phyloP scores from a whole-genome alignment of 2,329 filamentous ascomycete genomes.

The Penicillium corylophilum region DNA sequence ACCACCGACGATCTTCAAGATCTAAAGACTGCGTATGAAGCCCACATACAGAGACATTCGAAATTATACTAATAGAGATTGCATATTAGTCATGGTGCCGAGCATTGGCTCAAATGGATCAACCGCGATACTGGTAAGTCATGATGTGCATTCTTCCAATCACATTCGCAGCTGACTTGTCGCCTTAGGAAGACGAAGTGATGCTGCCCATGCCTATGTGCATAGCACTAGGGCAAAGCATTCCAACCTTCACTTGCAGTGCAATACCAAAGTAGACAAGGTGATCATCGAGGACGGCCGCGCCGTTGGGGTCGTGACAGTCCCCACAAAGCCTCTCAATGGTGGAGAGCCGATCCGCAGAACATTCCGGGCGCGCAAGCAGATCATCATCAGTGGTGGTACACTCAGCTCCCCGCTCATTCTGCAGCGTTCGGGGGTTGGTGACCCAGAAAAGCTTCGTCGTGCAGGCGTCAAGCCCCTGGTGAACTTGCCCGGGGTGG shows the following conservation, averaged over 20 bases:
- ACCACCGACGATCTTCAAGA: constrained; percentile 76
- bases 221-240: constrained; percentile 71
- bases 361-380: constrained; percentile 68
- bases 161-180: constrained; percentile 12
- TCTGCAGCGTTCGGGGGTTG: constrained; percentile 72
- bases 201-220: constrained; percentile 75
- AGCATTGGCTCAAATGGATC: constrained; percentile 86
- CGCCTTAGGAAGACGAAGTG: constrained; percentile 68
- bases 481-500: constrained; percentile 70
- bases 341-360: constrained; percentile 53
- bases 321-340: constrained; percentile 68
- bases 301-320: constrained; percentile 69
- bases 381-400: constrained; percentile 70
- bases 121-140: constrained; percentile 57
- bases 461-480: constrained; percentile 67
- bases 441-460: constrained; percentile 69
- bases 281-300: constrained; percentile 70
- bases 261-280: constrained; percentile 77
- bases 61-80: neutral
- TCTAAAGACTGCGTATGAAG: constrained; percentile 46
- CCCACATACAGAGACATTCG: neutral
- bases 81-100: constrained; percentile 60
- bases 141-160: neutral
- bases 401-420: constrained; percentile 73
- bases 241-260: constrained; percentile 68